Conservation (phyloP, 2,329 filamentous ascomycete species). For the Pseudocercospora fuligena region DNA sequence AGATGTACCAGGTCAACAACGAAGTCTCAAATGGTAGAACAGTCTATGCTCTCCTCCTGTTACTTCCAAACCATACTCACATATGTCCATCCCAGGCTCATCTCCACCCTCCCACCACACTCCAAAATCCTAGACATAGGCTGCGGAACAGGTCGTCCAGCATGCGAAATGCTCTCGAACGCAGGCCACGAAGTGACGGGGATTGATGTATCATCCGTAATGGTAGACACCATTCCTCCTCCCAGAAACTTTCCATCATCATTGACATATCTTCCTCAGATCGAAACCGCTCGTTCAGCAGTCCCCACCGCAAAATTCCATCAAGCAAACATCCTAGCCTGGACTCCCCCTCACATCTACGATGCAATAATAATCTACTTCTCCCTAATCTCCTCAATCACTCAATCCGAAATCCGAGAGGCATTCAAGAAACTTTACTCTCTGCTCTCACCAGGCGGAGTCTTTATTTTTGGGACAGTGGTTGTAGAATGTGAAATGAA, state of each 20-base stretch:
- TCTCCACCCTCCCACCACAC: slow-evolving; percentile 10
- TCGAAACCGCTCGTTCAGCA: slow-evolving; percentile 28
- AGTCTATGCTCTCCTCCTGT: no score
- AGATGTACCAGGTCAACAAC: slow-evolving; percentile 4
- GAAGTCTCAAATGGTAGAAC: slow-evolving; percentile 11
- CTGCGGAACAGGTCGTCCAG: slow-evolving; percentile 42
- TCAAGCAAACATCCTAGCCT: slow-evolving; percentile 1
- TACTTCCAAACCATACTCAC: neutral
- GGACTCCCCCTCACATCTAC: neutral
- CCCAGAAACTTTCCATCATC: neutral
- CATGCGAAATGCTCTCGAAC: slow-evolving; percentile 36
- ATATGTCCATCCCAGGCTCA: neutral
- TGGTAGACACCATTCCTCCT: slow-evolving; percentile 28
- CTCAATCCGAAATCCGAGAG: neutral
- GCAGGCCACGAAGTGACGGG: slow-evolving; percentile 37
- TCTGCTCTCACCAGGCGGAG: neutral
- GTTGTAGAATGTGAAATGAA: slow-evolving; percentile 4
- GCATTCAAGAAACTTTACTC: slow-evolving; percentile 1
- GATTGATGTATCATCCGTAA: slow-evolving; percentile 39
- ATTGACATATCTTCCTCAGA: neutral
- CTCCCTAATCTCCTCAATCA: slow-evolving; percentile 5
- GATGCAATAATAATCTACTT: slow-evolving; percentile 14
- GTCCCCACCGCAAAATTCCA: slow-evolving; percentile 16
- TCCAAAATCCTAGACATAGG: slow-evolving; percentile 38
- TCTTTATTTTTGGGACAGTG: slow-evolving; percentile 13